These are phyloP conservation scores for Rhizopus microsporus DNA, from an alignment of 371 early-diverging fungal genomes.

Conservation along the genomic window DNA sequence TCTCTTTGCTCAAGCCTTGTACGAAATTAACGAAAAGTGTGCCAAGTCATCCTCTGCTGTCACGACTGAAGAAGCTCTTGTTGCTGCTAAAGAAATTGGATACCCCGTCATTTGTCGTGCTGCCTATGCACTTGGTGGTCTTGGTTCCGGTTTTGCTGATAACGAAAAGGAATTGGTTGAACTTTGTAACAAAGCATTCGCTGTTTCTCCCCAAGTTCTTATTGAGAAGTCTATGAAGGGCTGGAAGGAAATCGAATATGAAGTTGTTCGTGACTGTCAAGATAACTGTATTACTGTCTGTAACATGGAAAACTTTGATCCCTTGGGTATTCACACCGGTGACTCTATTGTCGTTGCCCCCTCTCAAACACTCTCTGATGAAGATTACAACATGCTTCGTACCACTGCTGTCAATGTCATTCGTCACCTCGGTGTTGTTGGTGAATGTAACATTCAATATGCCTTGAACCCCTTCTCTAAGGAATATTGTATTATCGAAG, in stretches of 20 bases:
- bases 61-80: constrained; percentile 80
- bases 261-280: constrained; percentile 90
- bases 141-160: constrained; percentile 93
- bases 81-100: constrained; percentile 82
- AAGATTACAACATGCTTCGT: constrained; percentile 96
- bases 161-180: constrained; percentile 76
- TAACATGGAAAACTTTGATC: constrained; percentile 99
- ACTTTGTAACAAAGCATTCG: constrained; percentile 83
- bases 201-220: constrained; percentile 87
- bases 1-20: constrained; percentile 84
- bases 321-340: constrained; percentile 96
- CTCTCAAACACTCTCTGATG: constrained; percentile 91
- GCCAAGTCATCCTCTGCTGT: constrained; percentile 81
- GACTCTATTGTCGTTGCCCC: constrained; percentile 98
- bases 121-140: constrained; percentile 92
- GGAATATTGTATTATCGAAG: constrained; percentile 96
- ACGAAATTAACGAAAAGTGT: constrained; percentile 83
- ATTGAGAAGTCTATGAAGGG: constrained; percentile 97
- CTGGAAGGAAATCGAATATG: constrained; percentile 98
- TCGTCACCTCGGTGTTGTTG: constrained; percentile 90
- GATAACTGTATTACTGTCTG: constrained; percentile 97
- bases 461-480: constrained; percentile 91
- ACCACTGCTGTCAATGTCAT: constrained; percentile 84
- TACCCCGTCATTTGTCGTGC: constrained; percentile 94
- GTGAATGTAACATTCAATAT: constrained; percentile 98